Conservation (phyloP, 768 basidiomycete genomes). For the Leucocoprinus birnbaumii region DNA sequence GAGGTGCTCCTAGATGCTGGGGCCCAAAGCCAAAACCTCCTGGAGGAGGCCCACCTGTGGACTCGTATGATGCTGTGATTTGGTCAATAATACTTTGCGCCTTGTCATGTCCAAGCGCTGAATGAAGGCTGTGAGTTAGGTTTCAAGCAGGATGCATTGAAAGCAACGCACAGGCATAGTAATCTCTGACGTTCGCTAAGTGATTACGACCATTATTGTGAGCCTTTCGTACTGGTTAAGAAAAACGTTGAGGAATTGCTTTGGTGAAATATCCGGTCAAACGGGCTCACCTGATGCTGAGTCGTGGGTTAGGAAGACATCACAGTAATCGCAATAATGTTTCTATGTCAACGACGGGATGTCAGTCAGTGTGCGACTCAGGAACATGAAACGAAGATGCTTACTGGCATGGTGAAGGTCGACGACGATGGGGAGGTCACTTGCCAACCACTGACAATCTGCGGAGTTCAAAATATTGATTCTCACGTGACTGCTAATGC, state of each 20-base stretch:
- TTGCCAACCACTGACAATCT: not conserved
- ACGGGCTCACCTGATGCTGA: constrained; percentile 74
- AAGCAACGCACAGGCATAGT: constrained; percentile 79
- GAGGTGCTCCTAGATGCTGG: constrained; percentile 65
- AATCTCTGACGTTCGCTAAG: constrained; percentile 92
- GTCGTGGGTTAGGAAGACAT: constrained; percentile 93
- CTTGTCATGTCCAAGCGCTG: constrained; percentile 91
- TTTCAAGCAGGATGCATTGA: not conserved
- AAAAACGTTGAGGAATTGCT: constrained; percentile 11
- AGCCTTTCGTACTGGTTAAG: constrained; percentile 81
- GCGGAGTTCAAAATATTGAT: constrained; percentile 25
- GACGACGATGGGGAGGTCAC: constrained; percentile 9
- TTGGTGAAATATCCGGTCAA: not conserved
- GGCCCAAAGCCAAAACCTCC: constrained; percentile 87
- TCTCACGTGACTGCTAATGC: constrained; percentile 17
- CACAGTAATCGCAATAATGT: constrained; percentile 94
- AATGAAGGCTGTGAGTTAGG: constrained; percentile 5
- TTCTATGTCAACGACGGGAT: constrained; percentile 45
- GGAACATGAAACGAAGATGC: constrained; percentile 19
- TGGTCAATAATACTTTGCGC: constrained; percentile 98
- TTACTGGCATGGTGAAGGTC: constrained; percentile 60
- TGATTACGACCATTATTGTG: constrained; percentile 99
- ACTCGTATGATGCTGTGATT: constrained; percentile 92
- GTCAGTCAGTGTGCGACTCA: constrained; percentile 1
- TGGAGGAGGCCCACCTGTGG: constrained; percentile 79